A percentile compares a stretch with the other conserved stretches of the same genome.
Evolutionary conservation across 768 basidiomycete species (phyloP).

Genomic region (Boletus tylopilopsis): DNA sequence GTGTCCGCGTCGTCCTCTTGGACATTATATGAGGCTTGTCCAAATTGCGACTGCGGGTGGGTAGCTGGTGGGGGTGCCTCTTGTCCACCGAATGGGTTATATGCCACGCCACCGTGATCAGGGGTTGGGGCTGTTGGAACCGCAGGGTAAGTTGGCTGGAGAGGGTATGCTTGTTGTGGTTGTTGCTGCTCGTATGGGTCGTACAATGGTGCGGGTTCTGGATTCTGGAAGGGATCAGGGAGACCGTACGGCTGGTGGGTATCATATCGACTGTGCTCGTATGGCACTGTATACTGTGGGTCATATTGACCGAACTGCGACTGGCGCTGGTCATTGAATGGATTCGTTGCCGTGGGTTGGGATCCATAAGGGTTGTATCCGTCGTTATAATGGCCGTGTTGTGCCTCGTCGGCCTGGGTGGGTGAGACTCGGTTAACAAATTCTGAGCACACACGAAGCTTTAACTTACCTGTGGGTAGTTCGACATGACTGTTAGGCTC

Average conservation of each 20-base stretch:
- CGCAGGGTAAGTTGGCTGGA: conserved; percentile 22
- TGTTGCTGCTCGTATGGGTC: conserved; percentile 26
- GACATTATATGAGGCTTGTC: conserved; percentile 36
- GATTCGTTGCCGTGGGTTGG: conserved; percentile 30
- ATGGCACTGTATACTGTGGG: conserved; percentile 27
- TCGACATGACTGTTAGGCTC: conserved; percentile 33
- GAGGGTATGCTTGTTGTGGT: conserved; percentile 14
- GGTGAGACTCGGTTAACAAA: conserved; percentile 1
- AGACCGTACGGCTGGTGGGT: conserved; percentile 32
- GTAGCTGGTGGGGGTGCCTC: conserved; percentile 21
- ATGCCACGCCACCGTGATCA: conserved; percentile 15
- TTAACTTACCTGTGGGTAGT: conserved; percentile 37
- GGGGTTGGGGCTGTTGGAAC: conserved; percentile 18
- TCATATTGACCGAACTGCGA: conserved; percentile 29
- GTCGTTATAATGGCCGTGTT: conserved; percentile 62
- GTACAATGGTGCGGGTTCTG: conserved; percentile 14
- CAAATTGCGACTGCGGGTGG: conserved; percentile 24
- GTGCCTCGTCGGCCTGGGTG: conserved; percentile 63
- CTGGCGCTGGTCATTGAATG: conserved; percentile 41
- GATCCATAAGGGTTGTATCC: conserved; percentile 52
- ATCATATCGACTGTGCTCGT: conserved; percentile 34
- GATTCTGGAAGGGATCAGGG: conserved; percentile 37
- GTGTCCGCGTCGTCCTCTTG: conserved; percentile 44
- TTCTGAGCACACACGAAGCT: background rate
- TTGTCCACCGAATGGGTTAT: conserved; percentile 20